Conservation (phyloP, 2,329 filamentous ascomycete genomes). For the Colletotrichum filicis region DNA sequence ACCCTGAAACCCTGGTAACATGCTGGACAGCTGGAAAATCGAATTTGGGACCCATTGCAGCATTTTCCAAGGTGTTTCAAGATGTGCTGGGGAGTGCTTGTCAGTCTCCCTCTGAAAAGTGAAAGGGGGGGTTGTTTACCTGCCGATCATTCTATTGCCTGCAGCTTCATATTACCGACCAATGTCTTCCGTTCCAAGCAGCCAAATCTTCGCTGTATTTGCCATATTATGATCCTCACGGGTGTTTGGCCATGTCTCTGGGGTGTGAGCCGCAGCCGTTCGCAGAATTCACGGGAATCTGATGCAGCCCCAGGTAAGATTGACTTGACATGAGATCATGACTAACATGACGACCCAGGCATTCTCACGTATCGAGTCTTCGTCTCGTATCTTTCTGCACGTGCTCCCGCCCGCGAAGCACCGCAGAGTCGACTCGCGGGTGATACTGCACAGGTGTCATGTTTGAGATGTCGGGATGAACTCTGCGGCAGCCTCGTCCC, state of each 20-base stretch:
- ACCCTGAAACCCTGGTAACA: conserved; percentile 21
- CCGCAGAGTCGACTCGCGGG: background rate
- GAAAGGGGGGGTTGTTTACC: conserved; percentile 2
- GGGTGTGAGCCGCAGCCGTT: background rate
- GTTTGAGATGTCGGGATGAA: conserved; percentile 14
- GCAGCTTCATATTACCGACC: conserved; percentile 7
- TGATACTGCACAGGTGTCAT: conserved; percentile 2
- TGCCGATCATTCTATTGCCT: conserved; percentile 15
- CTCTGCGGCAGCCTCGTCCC: conserved; percentile 1
- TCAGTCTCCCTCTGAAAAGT: background rate
- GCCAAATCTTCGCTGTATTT: background rate
- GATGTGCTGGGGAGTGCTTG: background rate
- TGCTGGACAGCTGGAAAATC: background rate
- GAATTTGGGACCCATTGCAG: conserved; percentile 14
- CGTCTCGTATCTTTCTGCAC: conserved; percentile 6
- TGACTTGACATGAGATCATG: background rate
- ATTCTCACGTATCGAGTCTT: background rate
- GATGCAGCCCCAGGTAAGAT: background rate
- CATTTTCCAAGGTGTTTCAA: conserved; percentile 27
- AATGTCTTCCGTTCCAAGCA: conserved; percentile 20
- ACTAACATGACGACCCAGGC: background rate
- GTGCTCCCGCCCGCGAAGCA: background rate
- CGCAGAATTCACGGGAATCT: background rate
- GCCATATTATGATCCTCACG: conserved; percentile 18
- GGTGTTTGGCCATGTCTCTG: conserved; percentile 14